Conservation (phyloP, 345 rosid species). For the Citropsis articulata region DNA sequence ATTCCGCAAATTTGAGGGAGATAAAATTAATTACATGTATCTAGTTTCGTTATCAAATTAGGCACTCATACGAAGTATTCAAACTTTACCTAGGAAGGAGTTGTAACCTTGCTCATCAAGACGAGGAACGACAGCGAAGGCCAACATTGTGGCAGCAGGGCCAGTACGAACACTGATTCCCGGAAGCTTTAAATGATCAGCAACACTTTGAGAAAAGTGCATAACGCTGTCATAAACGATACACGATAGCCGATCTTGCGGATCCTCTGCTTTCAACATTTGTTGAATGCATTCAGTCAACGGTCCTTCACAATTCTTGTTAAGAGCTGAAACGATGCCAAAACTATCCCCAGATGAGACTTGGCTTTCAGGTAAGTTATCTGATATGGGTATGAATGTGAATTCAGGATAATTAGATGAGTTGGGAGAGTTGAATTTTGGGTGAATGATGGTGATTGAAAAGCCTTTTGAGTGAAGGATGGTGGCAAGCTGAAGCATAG, state of each 20-base stretch:
- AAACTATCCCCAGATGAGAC: slow-evolving; percentile 1
- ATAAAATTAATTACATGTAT: not conserved
- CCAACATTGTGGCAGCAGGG: slow-evolving; percentile 18
- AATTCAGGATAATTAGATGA: slow-evolving; percentile 18
- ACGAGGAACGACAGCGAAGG: slow-evolving; percentile 6
- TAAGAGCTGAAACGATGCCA: slow-evolving; percentile 2
- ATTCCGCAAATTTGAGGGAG: not conserved
- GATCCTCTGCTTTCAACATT: slow-evolving; percentile 12
- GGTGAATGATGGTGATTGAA: slow-evolving; percentile 30
- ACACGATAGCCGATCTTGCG: slow-evolving; percentile 8
- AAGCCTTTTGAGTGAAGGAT: slow-evolving; percentile 33
- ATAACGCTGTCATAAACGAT: slow-evolving; percentile 29
- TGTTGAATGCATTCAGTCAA: slow-evolving; percentile 9
- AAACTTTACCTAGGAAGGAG: slow-evolving; percentile 17
- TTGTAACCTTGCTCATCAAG: slow-evolving; percentile 17
- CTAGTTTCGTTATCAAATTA: not conserved
- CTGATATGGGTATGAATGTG: slow-evolving; percentile 19
- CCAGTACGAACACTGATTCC: slow-evolving; percentile 21
- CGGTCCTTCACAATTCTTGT: slow-evolving; percentile 22
- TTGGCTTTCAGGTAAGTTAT: slow-evolving; percentile 1
- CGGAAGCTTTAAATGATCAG: slow-evolving; percentile 21
- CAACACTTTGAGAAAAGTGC: slow-evolving; percentile 28
- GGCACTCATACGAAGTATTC: not conserved
- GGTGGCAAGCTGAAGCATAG: slow-evolving; percentile 39
- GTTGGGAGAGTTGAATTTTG: slow-evolving; percentile 30